A percentile compares a stretch with the other conserved stretches of the same genome.
phyloP scores from a whole-genome alignment of 306 rosid genomes.

The Sindora glabra region DNA sequence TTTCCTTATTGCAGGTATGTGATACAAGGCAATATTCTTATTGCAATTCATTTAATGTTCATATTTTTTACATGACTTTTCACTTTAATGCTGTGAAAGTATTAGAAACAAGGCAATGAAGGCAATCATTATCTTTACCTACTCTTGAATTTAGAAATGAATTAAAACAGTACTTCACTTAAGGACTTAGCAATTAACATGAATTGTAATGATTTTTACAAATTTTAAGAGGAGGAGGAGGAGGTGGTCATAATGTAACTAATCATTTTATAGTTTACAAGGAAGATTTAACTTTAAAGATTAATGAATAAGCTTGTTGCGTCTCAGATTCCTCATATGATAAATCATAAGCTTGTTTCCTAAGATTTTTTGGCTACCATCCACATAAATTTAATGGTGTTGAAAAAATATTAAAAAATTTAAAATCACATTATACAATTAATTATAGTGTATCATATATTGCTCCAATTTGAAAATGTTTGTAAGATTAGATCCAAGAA shows the following conservation, averaged over 20 bases:
- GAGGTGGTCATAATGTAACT: not conserved
- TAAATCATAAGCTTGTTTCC: constrained; percentile 54
- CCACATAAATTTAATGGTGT: not conserved
- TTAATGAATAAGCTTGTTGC: constrained; percentile 90
- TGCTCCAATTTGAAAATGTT: constrained; percentile 2
- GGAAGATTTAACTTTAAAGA: constrained; percentile 89
- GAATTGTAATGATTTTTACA: not conserved
- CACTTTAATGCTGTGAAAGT: constrained; percentile 66
- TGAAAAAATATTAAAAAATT: not conserved
- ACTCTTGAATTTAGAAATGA: not conserved
- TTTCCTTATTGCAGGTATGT: constrained; percentile 52
- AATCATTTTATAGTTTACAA: not conserved
- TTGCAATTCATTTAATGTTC: constrained; percentile 61
- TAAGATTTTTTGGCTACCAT: not conserved
- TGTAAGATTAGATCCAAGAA: constrained; percentile 83
- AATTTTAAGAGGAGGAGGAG: not conserved
- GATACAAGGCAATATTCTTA: constrained; percentile 83
- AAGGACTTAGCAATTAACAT: not conserved
- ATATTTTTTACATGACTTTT: constrained; percentile 75
- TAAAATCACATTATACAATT: not conserved
- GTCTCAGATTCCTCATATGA: constrained; percentile 70
- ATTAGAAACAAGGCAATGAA: constrained; percentile 68
- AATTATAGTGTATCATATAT: not conserved
- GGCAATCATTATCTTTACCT: not conserved
- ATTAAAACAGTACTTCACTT: not conserved